Percentiles rank a stretch among this genome's conserved stretches.
Evolutionary conservation across 179 eudicot species (phyloP).

Genomic region (Heliamphora ciliata): DNA sequence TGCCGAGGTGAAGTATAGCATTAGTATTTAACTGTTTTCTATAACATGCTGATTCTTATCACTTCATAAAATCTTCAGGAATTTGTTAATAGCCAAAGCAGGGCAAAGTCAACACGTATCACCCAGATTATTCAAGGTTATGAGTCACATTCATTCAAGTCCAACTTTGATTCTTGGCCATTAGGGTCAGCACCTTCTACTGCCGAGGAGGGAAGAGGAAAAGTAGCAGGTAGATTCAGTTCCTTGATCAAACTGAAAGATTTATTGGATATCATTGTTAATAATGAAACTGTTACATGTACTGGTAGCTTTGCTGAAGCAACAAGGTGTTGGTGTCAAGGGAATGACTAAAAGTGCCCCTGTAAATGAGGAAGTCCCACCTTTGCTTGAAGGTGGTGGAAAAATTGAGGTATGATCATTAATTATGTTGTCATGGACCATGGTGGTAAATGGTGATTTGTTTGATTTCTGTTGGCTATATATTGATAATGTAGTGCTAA

Average conservation of each 20-base stretch:
- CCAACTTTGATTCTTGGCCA: constrained; percentile 93
- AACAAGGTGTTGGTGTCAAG: constrained; percentile 86
- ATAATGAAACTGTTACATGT: not conserved
- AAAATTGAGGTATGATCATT: constrained; percentile 58
- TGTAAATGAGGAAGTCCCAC: constrained; percentile 87
- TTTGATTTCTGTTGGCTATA: not conserved
- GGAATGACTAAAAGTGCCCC: constrained; percentile 70
- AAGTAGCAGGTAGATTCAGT: constrained; percentile 71
- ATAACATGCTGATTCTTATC: constrained; percentile 18
- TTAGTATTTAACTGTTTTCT: not conserved
- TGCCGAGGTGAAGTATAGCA: constrained; percentile 59
- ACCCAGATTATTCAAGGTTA: constrained; percentile 88
- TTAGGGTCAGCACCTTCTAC: constrained; percentile 70
- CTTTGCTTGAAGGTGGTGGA: constrained; percentile 88
- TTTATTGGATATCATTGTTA: not conserved
- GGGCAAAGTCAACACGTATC: constrained; percentile 82
- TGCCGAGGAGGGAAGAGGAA: constrained; percentile 93
- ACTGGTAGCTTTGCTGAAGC: constrained; percentile 87
- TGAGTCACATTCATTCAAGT: constrained; percentile 83
- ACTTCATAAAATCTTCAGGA: constrained; percentile 41
- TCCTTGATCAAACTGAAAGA: not conserved
- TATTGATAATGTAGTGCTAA: not conserved
- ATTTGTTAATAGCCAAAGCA: constrained; percentile 58
- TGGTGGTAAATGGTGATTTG: not conserved
- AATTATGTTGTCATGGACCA: not conserved